Conservation (phyloP, 495 filamentous ascomycete species). For the Letharia lupina region DNA sequence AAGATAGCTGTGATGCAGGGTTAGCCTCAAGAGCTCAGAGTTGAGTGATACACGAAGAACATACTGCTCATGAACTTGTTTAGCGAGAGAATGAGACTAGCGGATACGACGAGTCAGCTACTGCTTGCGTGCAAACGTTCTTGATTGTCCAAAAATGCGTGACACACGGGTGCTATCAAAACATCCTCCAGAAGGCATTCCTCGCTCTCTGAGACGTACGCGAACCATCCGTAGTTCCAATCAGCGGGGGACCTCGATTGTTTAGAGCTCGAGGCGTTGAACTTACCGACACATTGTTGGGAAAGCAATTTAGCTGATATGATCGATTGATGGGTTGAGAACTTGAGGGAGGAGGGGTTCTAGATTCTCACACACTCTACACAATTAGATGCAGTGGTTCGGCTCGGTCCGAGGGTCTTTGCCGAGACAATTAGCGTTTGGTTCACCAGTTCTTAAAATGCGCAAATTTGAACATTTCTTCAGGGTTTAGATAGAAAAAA, state of each 20-base stretch:
- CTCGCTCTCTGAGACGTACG: conserved; percentile 28
- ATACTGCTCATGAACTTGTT: conserved; percentile 40
- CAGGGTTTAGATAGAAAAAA: too few species aligned
- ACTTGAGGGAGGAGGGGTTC: too few species aligned
- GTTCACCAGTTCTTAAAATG: too few species aligned
- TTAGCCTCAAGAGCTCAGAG: neutral
- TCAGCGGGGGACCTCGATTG: neutral
- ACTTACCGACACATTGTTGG: conserved; percentile 9
- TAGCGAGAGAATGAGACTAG: conserved; percentile 33
- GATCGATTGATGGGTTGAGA: neutral
- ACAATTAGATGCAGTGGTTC: too few species aligned
- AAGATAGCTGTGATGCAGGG: conserved; percentile 28
- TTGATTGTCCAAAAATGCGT: neutral
- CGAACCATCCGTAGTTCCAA: conserved; percentile 4
- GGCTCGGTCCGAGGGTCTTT: too few species aligned
- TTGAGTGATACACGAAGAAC: neutral
- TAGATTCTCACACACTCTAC: too few species aligned
- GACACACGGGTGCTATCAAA: conserved; percentile 23
- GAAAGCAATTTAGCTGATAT: too few species aligned
- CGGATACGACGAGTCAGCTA: neutral
- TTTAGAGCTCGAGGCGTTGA: too few species aligned
- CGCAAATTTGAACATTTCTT: too few species aligned
- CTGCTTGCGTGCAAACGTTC: neutral
- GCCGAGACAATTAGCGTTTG: too few species aligned
- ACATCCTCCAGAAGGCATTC: conserved; percentile 31